Conservation (phyloP, 164 flowering plant genomes). For the Magnolia sinica region DNA sequence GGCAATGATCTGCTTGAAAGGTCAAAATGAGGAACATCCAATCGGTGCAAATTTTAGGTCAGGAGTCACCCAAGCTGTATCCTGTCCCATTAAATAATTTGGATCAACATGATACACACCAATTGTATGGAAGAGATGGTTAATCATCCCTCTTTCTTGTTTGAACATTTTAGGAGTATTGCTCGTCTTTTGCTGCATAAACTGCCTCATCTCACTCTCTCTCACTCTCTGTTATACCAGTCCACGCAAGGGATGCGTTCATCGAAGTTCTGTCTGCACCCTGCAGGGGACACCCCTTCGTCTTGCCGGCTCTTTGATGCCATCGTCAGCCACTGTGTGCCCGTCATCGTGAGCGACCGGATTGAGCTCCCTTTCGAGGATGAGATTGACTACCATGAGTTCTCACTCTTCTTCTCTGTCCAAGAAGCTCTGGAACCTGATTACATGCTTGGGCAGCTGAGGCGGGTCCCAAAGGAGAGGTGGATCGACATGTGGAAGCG, state of each 20-base stretch:
- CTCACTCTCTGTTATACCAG: conserved; percentile 30
- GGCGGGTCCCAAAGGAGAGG: conserved; percentile 56
- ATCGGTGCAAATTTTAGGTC: too few relatives aligned
- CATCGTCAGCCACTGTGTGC: conserved; percentile 92
- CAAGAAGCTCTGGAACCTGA: conserved; percentile 68
- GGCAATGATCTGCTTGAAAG: too few relatives aligned
- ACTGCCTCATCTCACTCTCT: conserved; percentile 3
- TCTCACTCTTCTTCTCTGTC: conserved; percentile 79
- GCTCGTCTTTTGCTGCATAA: background rate
- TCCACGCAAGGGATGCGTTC: conserved; percentile 78
- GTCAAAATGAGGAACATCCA: too few relatives aligned
- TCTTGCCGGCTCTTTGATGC: conserved; percentile 97
- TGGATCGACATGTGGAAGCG: conserved; percentile 85
- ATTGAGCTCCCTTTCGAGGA: conserved; percentile 95
- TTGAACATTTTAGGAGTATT: background rate
- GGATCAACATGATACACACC: too few relatives aligned
- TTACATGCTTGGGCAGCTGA: conserved; percentile 63
- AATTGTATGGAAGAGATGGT: background rate
- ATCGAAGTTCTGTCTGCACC: conserved; percentile 91
- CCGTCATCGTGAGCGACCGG: conserved; percentile 88
- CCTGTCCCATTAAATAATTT: too few relatives aligned
- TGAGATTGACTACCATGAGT: conserved; percentile 75
- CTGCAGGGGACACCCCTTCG: conserved; percentile 98
- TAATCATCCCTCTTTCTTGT: background rate
- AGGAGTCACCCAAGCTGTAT: too few relatives aligned